phyloP scores from a whole-genome alignment of 345 rosid genomes.

The Syzygium oleosum region DNA sequence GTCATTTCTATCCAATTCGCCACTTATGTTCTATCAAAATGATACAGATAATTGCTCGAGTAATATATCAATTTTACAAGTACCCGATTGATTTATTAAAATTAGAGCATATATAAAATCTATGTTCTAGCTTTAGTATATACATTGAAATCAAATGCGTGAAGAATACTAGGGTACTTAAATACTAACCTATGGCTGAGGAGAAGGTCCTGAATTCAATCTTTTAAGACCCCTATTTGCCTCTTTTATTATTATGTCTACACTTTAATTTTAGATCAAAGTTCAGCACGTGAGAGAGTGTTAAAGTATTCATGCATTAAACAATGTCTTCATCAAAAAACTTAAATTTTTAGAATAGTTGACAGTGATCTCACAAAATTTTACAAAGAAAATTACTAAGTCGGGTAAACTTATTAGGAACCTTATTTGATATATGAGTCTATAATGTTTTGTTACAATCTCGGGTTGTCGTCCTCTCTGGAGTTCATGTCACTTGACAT shows the following conservation, averaged over 20 bases:
- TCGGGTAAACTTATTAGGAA: too few species aligned
- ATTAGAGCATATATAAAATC: not conserved
- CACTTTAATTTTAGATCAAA: not conserved
- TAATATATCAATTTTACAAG: not conserved
- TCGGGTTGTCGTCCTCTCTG: too few species aligned
- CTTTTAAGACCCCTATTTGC: not conserved
- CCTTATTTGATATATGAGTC: too few species aligned
- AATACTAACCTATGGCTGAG: not conserved
- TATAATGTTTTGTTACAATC: too few species aligned
- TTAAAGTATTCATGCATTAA: not conserved
- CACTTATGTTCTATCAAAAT: not conserved
- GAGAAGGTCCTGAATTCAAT: not conserved
- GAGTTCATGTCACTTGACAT: too few species aligned
- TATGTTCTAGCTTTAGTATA: not conserved
- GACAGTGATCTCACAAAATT: too few species aligned
- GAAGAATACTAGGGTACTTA: not conserved
- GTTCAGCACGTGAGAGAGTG: not conserved
- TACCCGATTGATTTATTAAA: not conserved
- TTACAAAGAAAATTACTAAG: too few species aligned
- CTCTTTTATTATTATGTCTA: not conserved
- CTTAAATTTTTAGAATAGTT: too few species aligned
- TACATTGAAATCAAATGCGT: not conserved
- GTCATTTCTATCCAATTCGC: not conserved
- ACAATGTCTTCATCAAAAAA: not conserved
- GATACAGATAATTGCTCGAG: not conserved